Evolutionary conservation across 2,329 filamentous ascomycete species (phyloP), one percentile per base, ranked within the genome.

Genomic region (Chaetomium sp.): DNA sequence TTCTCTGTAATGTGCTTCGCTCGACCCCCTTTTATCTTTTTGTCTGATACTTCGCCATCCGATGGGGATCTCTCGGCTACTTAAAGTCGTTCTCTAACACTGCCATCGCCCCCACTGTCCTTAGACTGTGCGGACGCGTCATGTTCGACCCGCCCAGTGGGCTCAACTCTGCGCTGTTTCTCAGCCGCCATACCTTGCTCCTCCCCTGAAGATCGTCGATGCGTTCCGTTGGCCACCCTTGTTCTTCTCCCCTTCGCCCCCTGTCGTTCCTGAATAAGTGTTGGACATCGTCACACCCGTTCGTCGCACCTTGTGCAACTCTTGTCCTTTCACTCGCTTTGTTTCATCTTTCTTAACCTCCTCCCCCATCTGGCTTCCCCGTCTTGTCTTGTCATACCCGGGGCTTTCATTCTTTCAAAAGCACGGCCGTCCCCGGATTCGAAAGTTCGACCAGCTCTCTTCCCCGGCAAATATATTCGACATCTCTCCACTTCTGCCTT

Each of bases 281-380:
- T 14, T 37, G 42, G 27, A 40, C 14, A 34, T 49, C 6, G 54
- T 49, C 38, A 34, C 49, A 56, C 54, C 38, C 54, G 44, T 37
- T 41, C 4, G 44, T 44, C 49, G 42, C 12, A 38, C 35, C 9
- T 11, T 44, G 54, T 56, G 7, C 12, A 37, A 49, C 49, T 10
- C 49, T 44, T n/a, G 11, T 42, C 40, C 44, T 12, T 43, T 34
- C 47, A 36, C 33, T 45, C 43, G 49, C 35, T 19, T 38, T 9
- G 35, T 33, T 27, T 19, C 42, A 12, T 9, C 19, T 38, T 42
- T 14, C 19, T 27, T 27, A 27, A 27, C 40, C 40, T 42, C 40
- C 11, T 14, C 40, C 10, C 40, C 14, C 40, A 12, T 46, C 12
- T 19, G 14, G 6, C 38, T 19, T 14, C 34, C 12, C 27, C 35